Conservation (phyloP, 2,329 filamentous ascomycete genomes). For the Waltergamsia citrina region DNA sequence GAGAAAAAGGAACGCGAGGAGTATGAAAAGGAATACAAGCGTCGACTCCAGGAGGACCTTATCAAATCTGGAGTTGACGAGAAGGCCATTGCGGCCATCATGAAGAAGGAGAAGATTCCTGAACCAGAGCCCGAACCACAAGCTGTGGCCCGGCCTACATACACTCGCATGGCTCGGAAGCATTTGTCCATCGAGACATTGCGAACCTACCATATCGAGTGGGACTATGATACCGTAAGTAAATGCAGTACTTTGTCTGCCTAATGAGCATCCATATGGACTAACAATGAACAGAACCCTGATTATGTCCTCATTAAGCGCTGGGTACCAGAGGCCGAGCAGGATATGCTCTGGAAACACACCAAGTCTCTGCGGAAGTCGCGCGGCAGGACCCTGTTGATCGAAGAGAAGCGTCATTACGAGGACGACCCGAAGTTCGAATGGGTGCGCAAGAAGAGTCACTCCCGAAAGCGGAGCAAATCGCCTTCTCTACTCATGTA, state of each 20-base stretch:
- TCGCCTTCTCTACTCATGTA: conserved; percentile 49
- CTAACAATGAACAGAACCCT: conserved; percentile 43
- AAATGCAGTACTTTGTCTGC: neutral
- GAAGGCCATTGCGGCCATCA: conserved; percentile 46
- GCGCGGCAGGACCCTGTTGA: conserved; percentile 33
- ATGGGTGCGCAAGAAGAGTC: conserved; percentile 46
- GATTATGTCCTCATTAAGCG: conserved; percentile 66
- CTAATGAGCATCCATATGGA: too few relatives aligned
- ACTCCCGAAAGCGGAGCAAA: conserved; percentile 42
- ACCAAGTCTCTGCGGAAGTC: conserved; percentile 55
- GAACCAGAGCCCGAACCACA: conserved; percentile 13
- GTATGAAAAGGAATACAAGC: conserved; percentile 43
- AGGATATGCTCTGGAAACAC: conserved; percentile 64
- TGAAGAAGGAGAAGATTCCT: conserved; percentile 43
- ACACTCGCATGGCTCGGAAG: conserved; percentile 53
- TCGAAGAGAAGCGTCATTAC: conserved; percentile 35
- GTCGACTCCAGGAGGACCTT: conserved; percentile 47
- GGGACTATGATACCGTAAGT: conserved; percentile 45
- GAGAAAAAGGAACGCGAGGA: conserved; percentile 38
- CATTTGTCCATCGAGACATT: conserved; percentile 56
- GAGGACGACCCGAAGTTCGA: conserved; percentile 39
- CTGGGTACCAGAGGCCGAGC: conserved; percentile 62
- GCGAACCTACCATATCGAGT: conserved; percentile 44
- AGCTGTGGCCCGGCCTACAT: conserved; percentile 35
- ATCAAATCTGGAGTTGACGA: conserved; percentile 49